These are phyloP conservation scores for Colletotrichum sp. DNA, from an alignment of 2,329 filamentous ascomycete species.

Conservation along the genomic window DNA sequence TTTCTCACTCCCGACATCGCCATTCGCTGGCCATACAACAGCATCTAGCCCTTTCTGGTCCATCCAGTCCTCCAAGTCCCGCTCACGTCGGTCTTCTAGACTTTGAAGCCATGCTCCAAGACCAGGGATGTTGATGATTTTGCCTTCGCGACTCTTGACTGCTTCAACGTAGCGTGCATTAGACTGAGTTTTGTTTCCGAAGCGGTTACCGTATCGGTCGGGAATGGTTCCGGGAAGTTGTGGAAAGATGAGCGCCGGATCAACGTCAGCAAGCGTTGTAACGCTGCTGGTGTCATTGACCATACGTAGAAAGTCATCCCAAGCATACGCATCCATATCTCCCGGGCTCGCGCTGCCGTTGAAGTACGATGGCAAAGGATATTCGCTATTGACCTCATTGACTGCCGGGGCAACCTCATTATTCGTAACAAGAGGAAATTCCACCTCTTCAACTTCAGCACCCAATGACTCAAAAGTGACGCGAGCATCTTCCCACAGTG, in stretches of 20 bases:
- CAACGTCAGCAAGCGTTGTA: conserved; percentile 25
- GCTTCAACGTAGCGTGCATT: neutral
- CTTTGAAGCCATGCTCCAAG: neutral
- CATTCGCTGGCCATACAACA: neutral
- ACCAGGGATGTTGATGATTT: neutral
- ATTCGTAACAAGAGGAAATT: neutral
- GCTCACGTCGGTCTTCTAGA: neutral
- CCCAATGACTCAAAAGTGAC: neutral
- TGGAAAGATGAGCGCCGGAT: neutral
- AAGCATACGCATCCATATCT: neutral
- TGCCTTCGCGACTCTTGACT: neutral
- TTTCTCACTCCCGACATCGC: neutral
- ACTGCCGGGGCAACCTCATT: neutral
- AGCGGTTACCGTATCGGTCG: neutral
- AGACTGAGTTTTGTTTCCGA: neutral
- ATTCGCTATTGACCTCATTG: neutral
- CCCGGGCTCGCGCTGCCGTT: neutral
- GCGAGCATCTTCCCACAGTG: neutral
- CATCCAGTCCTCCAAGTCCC: neutral
- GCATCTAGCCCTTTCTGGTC: neutral
- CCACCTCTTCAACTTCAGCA: neutral
- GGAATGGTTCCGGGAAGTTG: neutral
- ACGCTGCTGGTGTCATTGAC: conserved; percentile 30
- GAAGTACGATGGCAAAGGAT: neutral
- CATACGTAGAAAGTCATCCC: conserved; percentile 25